phyloP scores from a whole-genome alignment of 306 rosid species.

The Abrus precatorius region DNA sequence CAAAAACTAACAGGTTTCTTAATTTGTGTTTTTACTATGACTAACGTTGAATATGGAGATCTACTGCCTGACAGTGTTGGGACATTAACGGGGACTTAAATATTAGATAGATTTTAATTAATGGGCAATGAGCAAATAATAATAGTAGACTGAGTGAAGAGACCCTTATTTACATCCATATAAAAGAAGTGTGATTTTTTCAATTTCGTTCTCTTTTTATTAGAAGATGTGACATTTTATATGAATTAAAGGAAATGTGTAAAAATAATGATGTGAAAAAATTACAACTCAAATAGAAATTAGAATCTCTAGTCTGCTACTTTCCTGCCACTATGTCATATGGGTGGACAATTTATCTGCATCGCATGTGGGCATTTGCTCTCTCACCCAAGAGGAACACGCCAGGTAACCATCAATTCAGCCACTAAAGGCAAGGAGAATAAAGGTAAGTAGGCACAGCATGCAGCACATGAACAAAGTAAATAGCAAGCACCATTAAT shows the following conservation, averaged over 20 bases:
- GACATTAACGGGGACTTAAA: too few relatives aligned
- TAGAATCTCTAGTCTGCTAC: neutral
- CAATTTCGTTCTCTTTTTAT: too few relatives aligned
- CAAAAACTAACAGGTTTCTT: constrained; percentile 58
- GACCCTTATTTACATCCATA: too few relatives aligned
- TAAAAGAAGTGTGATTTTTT: too few relatives aligned
- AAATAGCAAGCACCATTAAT: constrained; percentile 5
- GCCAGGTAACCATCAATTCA: neutral
- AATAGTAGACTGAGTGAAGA: too few relatives aligned
- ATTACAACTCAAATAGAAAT: too few relatives aligned
- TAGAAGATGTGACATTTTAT: too few relatives aligned
- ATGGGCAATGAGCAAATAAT: too few relatives aligned
- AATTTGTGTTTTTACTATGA: constrained; percentile 65
- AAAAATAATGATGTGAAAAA: too few relatives aligned
- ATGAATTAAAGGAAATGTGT: too few relatives aligned
- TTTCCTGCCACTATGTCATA: neutral
- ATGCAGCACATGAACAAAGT: constrained; percentile 24
- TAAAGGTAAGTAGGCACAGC: constrained; percentile 17
- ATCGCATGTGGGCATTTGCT: neutral
- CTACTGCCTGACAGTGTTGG: too few relatives aligned
- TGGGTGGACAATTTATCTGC: constrained; percentile 10
- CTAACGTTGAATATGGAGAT: neutral
- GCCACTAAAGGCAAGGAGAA: constrained; percentile 22
- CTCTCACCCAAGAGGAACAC: neutral
- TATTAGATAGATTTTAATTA: too few relatives aligned